These are phyloP conservation scores for Paraleonurus japonicus DNA, from an alignment of 257 asterid genomes.

Conservation along the genomic window DNA sequence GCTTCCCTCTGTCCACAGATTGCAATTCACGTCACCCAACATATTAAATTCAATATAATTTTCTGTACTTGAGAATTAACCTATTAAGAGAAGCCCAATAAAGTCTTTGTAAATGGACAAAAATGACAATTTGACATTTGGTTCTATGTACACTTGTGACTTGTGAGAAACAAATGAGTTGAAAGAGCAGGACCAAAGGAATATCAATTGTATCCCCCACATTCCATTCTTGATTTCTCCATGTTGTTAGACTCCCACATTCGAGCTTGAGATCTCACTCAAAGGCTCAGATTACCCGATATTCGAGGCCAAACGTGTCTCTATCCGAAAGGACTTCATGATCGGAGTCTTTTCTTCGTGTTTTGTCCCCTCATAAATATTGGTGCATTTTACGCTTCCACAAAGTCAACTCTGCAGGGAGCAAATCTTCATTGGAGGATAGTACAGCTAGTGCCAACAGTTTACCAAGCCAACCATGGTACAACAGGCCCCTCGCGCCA, in stretches of 20 bases:
- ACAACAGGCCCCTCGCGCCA: constrained; percentile 87
- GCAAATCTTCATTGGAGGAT: constrained; percentile 52
- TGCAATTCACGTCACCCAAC: too few species aligned
- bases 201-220: background rate
- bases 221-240: background rate
- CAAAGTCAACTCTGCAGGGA: constrained; percentile 63
- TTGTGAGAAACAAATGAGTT: background rate
- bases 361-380: background rate
- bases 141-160: background rate
- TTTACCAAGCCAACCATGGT: constrained; percentile 93
- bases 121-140: too few species aligned
- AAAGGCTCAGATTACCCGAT: background rate
- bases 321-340: background rate
- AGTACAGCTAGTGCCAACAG: constrained; percentile 63
- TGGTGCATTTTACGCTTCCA: constrained; percentile 55
- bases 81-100: too few species aligned
- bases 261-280: background rate
- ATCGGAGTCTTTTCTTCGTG: background rate
- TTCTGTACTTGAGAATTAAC: too few species aligned
- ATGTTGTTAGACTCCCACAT: background rate
- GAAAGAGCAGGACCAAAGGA: background rate
- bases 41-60: too few species aligned
- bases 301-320: background rate
- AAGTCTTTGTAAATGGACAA: too few species aligned
- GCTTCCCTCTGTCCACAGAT: too few species aligned